Evolutionary conservation across 169 alveolate genomes (phyloP).

Genomic region (Plasmodium inui): DNA sequence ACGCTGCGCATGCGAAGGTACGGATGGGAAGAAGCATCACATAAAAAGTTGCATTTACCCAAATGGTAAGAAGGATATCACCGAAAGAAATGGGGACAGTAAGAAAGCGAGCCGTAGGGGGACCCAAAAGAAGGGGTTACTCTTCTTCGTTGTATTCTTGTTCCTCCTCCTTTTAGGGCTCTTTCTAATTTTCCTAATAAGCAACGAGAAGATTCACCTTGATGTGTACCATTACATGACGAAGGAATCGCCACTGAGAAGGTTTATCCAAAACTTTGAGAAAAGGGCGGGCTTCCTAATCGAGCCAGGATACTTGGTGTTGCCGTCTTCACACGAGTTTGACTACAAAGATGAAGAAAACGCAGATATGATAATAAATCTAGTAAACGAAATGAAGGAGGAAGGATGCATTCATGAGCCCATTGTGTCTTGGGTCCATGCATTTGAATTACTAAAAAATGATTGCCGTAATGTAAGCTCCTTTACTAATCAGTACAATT

Average conservation of each 20-base stretch:
- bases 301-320: constrained; percentile 55
- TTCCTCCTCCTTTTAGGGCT: constrained; percentile 1
- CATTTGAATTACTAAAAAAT: constrained; percentile 29
- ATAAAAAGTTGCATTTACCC: not conserved
- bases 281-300: constrained; percentile 44
- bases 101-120: not conserved
- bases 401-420: constrained; percentile 54
- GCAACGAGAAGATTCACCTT: not conserved
- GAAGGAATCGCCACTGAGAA: not conserved
- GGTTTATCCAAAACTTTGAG: constrained; percentile 26
- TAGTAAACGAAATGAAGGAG: constrained; percentile 25
- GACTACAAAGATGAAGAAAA: constrained; percentile 52
- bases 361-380: constrained; percentile 10
- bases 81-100: not conserved
- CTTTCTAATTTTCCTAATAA: constrained; percentile 19
- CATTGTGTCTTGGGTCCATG: constrained; percentile 51
- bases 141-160: not conserved
- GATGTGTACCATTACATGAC: constrained; percentile 22
- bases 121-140: not conserved
- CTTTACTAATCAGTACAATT: constrained; percentile 2
- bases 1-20: not conserved
- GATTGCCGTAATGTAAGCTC: constrained; percentile 18
- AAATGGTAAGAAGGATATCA: not conserved
- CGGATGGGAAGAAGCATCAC: not conserved
- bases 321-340: constrained; percentile 23